Base-by-base conservation (phyloP, 495 filamentous ascomycete genomes). In the Aspergillus ellipticus region DNA sequence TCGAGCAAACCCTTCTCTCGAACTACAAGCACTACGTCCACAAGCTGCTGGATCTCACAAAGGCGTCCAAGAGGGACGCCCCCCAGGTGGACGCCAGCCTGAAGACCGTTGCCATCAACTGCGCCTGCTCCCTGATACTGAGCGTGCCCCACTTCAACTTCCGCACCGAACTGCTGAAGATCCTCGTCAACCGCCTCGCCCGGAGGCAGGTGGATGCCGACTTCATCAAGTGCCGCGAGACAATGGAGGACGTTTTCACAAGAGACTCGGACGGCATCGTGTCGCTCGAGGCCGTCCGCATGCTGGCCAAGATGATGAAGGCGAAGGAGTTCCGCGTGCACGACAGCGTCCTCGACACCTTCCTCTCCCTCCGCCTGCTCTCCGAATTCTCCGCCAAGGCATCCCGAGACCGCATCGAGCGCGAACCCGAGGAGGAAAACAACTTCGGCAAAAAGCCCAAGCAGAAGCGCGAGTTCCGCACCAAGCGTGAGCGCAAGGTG, bases 101-200 rank as follows among this genome's bases (percentile, higher is more conserved):
- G 50, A 77, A 83, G 42, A 85, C 76, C 51, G 76, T 96, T 13
- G 94, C 94, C 2, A 88, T 96, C 49, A 85, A 82, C 16, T 97
- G 95, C 67, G 88, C 88, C 7, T 93, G 89, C 65, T 85, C 76
- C 26, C 79, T 97, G 16, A 74, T 98, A 29, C 75, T 82, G 11
- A 74, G 84, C 1, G 90, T 96, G 5, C 89, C 94, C 10, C 95
- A 98, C 74, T 98, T 98, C 82, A 98, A 98, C 73, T 96, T 94
- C 71, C 82, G 95, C 7, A 78, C 76, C 26, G 95, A 97, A 28
- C 74, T 98, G 24, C 70, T 97, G 35, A 89, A 89, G 73, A 90
- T 97, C 39, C 64, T 98, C 29, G 83, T 96, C 31, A 85, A 86
- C 59, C 92, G 92, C 51, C 77, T 97, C 8, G 89, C 89, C 61